These are phyloP conservation scores for Amanita inopinata DNA, from an alignment of 768 basidiomycete species.

Conservation along the genomic window DNA sequence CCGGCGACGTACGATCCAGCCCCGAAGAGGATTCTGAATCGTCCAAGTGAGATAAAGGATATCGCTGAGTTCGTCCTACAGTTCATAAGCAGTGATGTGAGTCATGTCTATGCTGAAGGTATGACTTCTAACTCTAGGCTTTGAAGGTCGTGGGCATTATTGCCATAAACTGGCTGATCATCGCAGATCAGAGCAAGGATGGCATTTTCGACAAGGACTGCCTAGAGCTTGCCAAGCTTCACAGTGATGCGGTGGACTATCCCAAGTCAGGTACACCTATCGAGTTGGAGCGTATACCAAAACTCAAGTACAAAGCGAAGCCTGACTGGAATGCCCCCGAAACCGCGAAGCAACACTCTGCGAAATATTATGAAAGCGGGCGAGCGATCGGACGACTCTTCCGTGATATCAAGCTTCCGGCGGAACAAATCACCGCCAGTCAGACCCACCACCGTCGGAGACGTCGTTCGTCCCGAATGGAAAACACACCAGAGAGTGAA, in stretches of 20 bases:
- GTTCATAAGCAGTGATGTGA: slow-evolving; percentile 56
- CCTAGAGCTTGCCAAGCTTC: slow-evolving; percentile 40
- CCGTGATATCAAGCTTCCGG: slow-evolving; percentile 48
- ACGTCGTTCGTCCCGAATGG: neutral
- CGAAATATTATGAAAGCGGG: slow-evolving; percentile 40
- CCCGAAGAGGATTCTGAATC: slow-evolving; percentile 30
- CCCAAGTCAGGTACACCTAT: slow-evolving; percentile 48
- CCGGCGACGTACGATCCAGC: slow-evolving; percentile 46
- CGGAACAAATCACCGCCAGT: slow-evolving; percentile 14
- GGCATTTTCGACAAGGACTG: slow-evolving; percentile 46
- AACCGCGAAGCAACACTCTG: slow-evolving; percentile 27
- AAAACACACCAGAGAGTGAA: neutral
- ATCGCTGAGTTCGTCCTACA: slow-evolving; percentile 64
- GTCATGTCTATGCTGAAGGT: slow-evolving; percentile 13
- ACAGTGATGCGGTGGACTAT: slow-evolving; percentile 60
- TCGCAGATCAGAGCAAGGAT: slow-evolving; percentile 43
- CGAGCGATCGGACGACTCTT: slow-evolving; percentile 54
- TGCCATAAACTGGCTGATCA: slow-evolving; percentile 52
- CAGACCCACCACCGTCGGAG: slow-evolving; percentile 9
- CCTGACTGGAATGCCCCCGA: slow-evolving; percentile 68
- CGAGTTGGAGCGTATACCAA: slow-evolving; percentile 30
- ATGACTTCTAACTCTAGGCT: neutral
- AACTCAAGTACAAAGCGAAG: slow-evolving; percentile 22
- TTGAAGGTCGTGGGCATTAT: slow-evolving; percentile 49
- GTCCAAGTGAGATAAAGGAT: slow-evolving; percentile 48